phyloP scores from a whole-genome alignment of 2,329 filamentous ascomycete species.

The Colletotrichum paranaense region DNA sequence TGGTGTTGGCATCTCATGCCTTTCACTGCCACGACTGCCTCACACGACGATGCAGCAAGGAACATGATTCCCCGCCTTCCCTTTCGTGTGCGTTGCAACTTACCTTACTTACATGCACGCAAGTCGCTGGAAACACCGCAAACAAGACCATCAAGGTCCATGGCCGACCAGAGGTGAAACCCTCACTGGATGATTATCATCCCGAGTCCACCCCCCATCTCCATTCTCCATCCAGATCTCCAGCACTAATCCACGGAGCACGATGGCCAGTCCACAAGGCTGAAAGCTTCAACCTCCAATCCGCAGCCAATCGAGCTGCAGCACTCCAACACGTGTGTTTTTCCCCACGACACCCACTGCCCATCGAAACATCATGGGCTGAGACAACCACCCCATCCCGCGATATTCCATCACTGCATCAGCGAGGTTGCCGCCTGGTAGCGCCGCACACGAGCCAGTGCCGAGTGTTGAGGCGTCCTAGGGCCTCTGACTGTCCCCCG shows the following conservation, averaged over 20 bases:
- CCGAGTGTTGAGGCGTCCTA: not conserved
- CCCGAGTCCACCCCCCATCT: not conserved
- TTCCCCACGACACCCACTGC: not conserved
- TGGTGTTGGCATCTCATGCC: not conserved
- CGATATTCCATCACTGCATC: not conserved
- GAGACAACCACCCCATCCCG: constrained; percentile 1
- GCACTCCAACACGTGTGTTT: constrained; percentile 25
- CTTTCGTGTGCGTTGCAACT: not conserved
- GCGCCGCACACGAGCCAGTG: constrained; percentile 11
- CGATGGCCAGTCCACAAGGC: constrained; percentile 29
- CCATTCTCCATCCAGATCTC: not conserved
- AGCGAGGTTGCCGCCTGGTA: not conserved
- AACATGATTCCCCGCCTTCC: not conserved
- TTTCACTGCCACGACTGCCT: constrained; percentile 4
- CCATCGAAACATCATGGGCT: not conserved
- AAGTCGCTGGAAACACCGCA: constrained; percentile 11
- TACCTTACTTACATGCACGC: not conserved
- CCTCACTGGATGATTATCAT: not conserved
- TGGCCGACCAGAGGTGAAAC: not conserved
- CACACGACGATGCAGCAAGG: constrained; percentile 1
- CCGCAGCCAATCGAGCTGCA: constrained; percentile 29
- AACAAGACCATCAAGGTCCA: constrained; percentile 28
- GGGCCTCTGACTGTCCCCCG: constrained; percentile 18
- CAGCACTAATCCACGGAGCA: constrained; percentile 14
- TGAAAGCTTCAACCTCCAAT: constrained; percentile 5